A percentile compares a stretch with the other conserved stretches of the same genome.
phyloP scores from a whole-genome alignment of 2,329 filamentous ascomycete genomes.

The Calonectria ilicicola region DNA sequence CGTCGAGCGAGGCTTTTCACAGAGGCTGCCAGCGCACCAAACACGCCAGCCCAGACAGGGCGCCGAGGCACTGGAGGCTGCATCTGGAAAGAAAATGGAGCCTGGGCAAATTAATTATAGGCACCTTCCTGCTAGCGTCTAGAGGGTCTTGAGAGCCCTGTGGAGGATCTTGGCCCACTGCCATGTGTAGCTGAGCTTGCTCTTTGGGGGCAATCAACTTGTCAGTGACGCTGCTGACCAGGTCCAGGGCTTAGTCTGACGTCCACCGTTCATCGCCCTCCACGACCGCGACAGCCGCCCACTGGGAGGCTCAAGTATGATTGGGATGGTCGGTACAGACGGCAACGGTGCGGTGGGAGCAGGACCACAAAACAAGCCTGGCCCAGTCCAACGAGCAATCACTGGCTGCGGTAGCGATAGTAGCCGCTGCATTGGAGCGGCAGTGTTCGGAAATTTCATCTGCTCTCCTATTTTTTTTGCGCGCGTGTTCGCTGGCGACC shows the following conservation, averaged over 20 bases:
- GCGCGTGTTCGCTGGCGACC: background rate
- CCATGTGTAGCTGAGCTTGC: background rate
- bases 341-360: slow-evolving; percentile 26
- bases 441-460: slow-evolving; percentile 22
- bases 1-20: slow-evolving; percentile 1
- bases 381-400: slow-evolving; percentile 17
- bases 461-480: background rate
- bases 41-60: background rate
- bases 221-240: slow-evolving; percentile 20
- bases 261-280: slow-evolving; percentile 2
- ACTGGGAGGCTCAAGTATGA: slow-evolving; percentile 20
- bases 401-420: background rate
- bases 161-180: slow-evolving; percentile 8
- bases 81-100: slow-evolving; percentile 29
- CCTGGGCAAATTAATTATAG: slow-evolving; percentile 41
- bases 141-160: slow-evolving; percentile 5
- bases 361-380: slow-evolving; percentile 18
- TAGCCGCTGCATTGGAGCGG: slow-evolving; percentile 8
- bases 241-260: slow-evolving; percentile 1
- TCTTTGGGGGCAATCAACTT: background rate
- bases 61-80: slow-evolving; percentile 24
- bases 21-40: slow-evolving; percentile 26
- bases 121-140: slow-evolving; percentile 24
- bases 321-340: slow-evolving; percentile 37
- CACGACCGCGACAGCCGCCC: slow-evolving; percentile 34